Evolutionary conservation across 2,329 filamentous ascomycete species (phyloP), one percentile per base, ranked within the genome.

Genomic region (Hypoxylon sp.): DNA sequence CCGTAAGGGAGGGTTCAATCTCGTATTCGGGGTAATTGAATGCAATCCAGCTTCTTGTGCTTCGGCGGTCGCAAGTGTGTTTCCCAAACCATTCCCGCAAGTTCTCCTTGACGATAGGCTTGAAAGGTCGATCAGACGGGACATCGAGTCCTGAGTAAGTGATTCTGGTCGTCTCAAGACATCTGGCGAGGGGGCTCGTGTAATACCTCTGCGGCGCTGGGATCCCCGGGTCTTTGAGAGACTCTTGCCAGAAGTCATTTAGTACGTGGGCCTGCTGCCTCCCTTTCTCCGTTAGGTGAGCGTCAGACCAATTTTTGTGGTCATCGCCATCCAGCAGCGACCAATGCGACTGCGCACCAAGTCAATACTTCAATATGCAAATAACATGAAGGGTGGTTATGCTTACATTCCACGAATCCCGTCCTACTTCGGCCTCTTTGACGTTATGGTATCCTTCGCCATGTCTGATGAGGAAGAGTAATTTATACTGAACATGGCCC

Each of bases 1-100:
- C 88, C 0, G 79, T 72, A 48, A 90, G 85, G 0, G 83, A 83
- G 0, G 79, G 75, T 73, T 90, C 87, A 46, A 90, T 80, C 2
- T 63, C 68, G 71, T 82, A 89, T 19, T 71, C 73, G 0, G 86
- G 86, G 65, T 85, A 89, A 30, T 80, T 77, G 12, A 78, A 65
- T 1, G 76, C 75, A 65, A 90, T 87, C 73, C 79, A 83, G 0
- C 81, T 78, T 45, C 79, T 80, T 6, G 78, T 74, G 52, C 82
- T 82, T 14, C 88, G 81, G 14, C 84, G 81, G 74, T 90, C 87
- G 73, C 88, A 90, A 0, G 87, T 90, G 73, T 90, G 88, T 57
- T 84, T 80, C 7, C 85, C 87, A 61, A 88, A 81, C 2, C 85
- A 83, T 74, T 91, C 88, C 19, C 88, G 81, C 12, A 90, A 78